phyloP scores from a whole-genome alignment of 1,284 basidiomycete genomes.

The Entoloma clypeatum region DNA sequence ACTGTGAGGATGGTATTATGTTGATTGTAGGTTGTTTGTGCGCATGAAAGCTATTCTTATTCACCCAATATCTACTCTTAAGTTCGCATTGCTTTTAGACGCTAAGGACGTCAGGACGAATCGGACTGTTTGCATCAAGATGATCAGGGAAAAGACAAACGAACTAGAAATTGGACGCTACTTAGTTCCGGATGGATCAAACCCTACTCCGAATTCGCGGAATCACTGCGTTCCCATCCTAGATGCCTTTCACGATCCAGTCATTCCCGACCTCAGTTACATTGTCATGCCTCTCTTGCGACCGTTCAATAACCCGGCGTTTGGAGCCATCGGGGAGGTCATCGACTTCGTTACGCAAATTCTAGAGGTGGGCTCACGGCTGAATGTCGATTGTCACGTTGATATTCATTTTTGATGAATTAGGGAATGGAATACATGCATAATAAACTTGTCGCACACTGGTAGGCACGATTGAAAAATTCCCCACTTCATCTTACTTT shows the following conservation, averaged over 20 bases:
- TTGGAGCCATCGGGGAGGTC: constrained; percentile 26
- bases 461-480: constrained; percentile 17
- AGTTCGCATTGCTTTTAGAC: constrained; percentile 9
- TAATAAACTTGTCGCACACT: constrained; percentile 28
- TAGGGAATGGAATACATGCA: constrained; percentile 31
- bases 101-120: not conserved
- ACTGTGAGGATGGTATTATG: constrained; percentile 9
- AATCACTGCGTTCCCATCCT: constrained; percentile 30
- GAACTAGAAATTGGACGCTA: constrained; percentile 13
- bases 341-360: constrained; percentile 29
- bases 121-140: constrained; percentile 11
- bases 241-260: constrained; percentile 24
- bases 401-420: not conserved
- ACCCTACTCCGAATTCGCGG: constrained; percentile 8
- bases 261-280: constrained; percentile 20
- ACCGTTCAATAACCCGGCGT: constrained; percentile 28
- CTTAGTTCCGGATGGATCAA: constrained; percentile 12
- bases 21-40: not conserved
- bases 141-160: constrained; percentile 5
- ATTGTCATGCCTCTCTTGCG: constrained; percentile 29
- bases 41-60: not conserved
- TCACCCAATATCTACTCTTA: not conserved
- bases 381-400: not conserved
- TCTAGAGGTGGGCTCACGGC: constrained; percentile 21
- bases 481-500: not conserved